Base-by-base conservation (phyloP, 805 yeast species). In the Kregervanrija fluxuum region DNA sequence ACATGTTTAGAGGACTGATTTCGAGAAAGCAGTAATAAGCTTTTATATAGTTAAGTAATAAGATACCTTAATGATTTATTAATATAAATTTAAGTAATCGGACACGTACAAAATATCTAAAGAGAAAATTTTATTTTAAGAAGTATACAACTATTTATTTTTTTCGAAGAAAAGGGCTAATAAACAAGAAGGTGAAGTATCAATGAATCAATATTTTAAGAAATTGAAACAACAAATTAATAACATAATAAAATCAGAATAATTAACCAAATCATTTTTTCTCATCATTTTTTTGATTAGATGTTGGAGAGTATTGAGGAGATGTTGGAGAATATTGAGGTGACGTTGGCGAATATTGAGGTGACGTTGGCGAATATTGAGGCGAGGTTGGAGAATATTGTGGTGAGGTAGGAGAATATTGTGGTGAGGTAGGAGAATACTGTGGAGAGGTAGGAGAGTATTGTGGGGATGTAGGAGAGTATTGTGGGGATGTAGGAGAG, bases 1-100 rank as follows among this genome's bases (percentile, higher is more conserved):
- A 93, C 61, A 90, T 93, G 73, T 85, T 93, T 68, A 83, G 75
- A 53, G 98, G 98, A 0, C 69, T 93, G 51, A 84, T 91, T 13
- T 84, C 81, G 14, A 80, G 69, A 48, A 83, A 80, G 56, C 63
- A 43, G 16, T 50, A 35, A 33, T 22, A 22, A 22, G 5, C 6
- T 22, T 22, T 22, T 22, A 22, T 22, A 22, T 22, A 22, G 6
- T 6, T 22, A 22, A 6, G 4, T 6, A 5, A 22, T 22, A 22
- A 22, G 4, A 22, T 4, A 22, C 8, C 5, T 17, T 17, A 17
- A 17, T 5, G 5, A 17, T 22, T 5, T 22, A 22, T 22, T 22
- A 22, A 22, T 5, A 22, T 22, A 22, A 5, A 6, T 6, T 22
- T 5, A 22, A 22, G 28, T 22, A 22, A 22, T 6, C 28, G 6